Conservation (phyloP, 805 yeast genomes). For the Candida nitratophila region DNA sequence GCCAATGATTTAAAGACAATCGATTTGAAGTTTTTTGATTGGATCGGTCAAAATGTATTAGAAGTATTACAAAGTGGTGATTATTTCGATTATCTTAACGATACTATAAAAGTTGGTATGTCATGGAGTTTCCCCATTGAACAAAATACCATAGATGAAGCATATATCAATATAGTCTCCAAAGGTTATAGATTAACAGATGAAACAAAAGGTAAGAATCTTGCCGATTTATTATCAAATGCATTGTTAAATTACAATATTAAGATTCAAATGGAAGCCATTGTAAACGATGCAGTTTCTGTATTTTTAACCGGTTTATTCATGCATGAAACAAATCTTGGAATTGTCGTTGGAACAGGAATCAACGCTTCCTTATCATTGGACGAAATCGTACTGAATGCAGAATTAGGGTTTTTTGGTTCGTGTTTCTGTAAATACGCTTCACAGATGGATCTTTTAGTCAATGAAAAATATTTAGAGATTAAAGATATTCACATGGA, state of each 20-base stretch:
- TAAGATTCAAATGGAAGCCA: conserved; percentile 31
- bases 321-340: conserved; percentile 31
- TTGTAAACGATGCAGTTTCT: conserved; percentile 60
- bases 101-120: conserved; percentile 33
- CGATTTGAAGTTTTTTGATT: conserved; percentile 34
- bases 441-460: conserved; percentile 30
- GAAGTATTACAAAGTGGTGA: conserved; percentile 17
- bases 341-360: conserved; percentile 67
- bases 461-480: conserved; percentile 11
- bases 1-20: conserved; percentile 32
- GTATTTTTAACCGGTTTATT: conserved; percentile 48
- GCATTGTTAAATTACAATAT: conserved; percentile 23
- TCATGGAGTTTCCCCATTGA: conserved; percentile 54
- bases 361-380: conserved; percentile 44
- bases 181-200: conserved; percentile 49
- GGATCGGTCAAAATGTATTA: conserved; percentile 30
- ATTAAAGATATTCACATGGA: conserved; percentile 22
- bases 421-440: conserved; percentile 26
- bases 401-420: conserved; percentile 55
- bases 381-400: conserved; percentile 30
- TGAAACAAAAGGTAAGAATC: conserved; percentile 34
- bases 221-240: conserved; percentile 34
- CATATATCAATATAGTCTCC: conserved; percentile 45
- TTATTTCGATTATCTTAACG: not conserved
- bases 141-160: conserved; percentile 33